phyloP scores from a whole-genome alignment of 116 monocot species.

The Iris pallida region DNA sequence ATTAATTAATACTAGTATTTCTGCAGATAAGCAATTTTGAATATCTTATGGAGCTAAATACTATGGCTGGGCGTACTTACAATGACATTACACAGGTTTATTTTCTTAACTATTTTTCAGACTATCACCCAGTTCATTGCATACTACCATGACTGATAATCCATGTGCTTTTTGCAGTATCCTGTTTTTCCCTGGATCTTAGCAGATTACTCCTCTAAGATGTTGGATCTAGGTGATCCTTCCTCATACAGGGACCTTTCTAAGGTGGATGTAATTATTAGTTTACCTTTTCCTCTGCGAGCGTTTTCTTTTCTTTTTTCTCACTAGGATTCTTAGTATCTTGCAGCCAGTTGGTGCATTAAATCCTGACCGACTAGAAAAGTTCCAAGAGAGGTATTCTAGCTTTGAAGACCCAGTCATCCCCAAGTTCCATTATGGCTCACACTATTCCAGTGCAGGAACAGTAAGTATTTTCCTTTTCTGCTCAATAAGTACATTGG shows the following conservation, averaged over 20 bases:
- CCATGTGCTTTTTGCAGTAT: constrained; percentile 53
- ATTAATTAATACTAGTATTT: background rate
- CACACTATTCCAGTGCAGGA: constrained; percentile 97
- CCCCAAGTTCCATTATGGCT: constrained; percentile 98
- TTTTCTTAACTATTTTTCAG: constrained; percentile 1
- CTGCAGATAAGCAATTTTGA: constrained; percentile 98
- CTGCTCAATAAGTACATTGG: too few relatives aligned
- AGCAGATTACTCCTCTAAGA: constrained; percentile 73
- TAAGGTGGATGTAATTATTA: constrained; percentile 41
- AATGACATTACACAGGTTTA: constrained; percentile 97
- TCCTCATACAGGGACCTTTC: constrained; percentile 88
- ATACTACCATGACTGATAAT: background rate
- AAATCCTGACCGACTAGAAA: constrained; percentile 84
- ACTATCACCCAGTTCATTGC: background rate
- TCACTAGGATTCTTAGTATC: constrained; percentile 6
- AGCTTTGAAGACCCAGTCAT: constrained; percentile 93
- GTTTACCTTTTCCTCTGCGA: background rate
- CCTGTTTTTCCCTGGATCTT: constrained; percentile 99
- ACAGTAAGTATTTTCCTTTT: constrained; percentile 43
- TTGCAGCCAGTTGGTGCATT: constrained; percentile 94
- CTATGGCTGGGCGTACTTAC: constrained; percentile 94
- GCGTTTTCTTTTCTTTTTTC: background rate
- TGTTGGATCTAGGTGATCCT: constrained; percentile 70
- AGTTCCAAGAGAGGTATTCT: constrained; percentile 86
- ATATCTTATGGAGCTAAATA: constrained; percentile 96